Conservation (phyloP, 1,284 basidiomycete species). For the Cryptococcus sp. region DNA sequence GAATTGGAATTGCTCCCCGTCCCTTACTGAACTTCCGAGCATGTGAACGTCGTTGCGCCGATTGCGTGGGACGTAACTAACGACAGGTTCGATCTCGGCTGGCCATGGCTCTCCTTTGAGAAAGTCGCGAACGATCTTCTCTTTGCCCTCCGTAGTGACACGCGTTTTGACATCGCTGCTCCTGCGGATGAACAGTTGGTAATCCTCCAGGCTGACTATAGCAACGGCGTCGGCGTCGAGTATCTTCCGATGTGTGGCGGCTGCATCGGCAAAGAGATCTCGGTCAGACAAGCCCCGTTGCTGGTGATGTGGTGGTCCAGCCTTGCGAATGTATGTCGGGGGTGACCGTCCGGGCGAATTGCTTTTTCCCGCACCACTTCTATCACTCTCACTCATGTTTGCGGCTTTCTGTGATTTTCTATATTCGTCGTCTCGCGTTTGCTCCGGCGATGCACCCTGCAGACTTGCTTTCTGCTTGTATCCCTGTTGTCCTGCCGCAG, state of each 20-base stretch:
- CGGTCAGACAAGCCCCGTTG: slow-evolving; percentile 13
- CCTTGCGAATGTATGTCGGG: too few relatives aligned
- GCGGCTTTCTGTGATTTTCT: too few relatives aligned
- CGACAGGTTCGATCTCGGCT: slow-evolving; percentile 33
- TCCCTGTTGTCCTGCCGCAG: slow-evolving; percentile 1
- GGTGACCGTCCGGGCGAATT: too few relatives aligned
- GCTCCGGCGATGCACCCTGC: not conserved
- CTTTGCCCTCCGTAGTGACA: slow-evolving; percentile 19
- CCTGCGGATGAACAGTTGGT: slow-evolving; percentile 39
- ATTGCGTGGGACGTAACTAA: slow-evolving; percentile 27
- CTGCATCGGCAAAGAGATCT: slow-evolving; percentile 34
- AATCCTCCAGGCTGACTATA: slow-evolving; percentile 40
- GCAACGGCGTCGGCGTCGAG: slow-evolving; percentile 41
- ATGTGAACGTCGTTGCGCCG: slow-evolving; percentile 12
- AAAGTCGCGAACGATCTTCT: slow-evolving; percentile 35
- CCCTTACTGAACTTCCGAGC: slow-evolving; percentile 24
- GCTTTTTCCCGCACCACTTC: too few relatives aligned
- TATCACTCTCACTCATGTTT: too few relatives aligned
- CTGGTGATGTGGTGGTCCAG: too few relatives aligned
- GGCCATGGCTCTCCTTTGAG: slow-evolving; percentile 41
- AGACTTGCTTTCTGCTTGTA: not conserved
- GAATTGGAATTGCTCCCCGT: slow-evolving; percentile 25
- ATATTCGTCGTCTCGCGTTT: too few relatives aligned
- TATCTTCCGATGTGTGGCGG: slow-evolving; percentile 33
- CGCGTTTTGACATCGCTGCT: slow-evolving; percentile 8